Base-by-base conservation (phyloP, 352 stramenopile species). In the Globisporangium heterothallicum region DNA sequence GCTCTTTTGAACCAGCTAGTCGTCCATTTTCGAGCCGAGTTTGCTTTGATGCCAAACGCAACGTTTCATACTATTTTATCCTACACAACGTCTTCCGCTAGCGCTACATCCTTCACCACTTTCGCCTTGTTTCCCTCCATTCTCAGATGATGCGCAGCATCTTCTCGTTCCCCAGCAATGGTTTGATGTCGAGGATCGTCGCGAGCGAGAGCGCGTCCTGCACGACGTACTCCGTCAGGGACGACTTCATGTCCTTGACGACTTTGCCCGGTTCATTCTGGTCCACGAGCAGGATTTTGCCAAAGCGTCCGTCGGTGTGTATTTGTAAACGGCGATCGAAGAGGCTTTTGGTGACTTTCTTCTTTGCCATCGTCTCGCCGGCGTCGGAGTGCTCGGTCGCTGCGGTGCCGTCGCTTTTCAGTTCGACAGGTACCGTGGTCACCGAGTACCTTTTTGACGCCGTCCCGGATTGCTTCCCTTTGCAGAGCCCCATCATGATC, bases 151-250 rank as follows among this genome's bases (percentile, higher is more conserved):
- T 42, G 1, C 35, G 44, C 19, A 63, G 52, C n/a, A 54, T 51
- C 24, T 49, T 54, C 2, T 59, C 47, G 27, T 59, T 63, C 4
- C 47, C 40, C 6, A 74, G 49, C 7, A 74, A 24, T 14, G 49
- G 55, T 25, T 68, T 64, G 56, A 70, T 68, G 19, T 74, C 65
- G 29, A 63, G 45, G 45, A 68, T 63, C 12, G 35, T 59, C 9
- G 61, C 49, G 32, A 44, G 54, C 12, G 58, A 46, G 8, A 74
- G 49, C 6, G 54, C 58, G 22, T 74, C 59, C 5, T 51, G 43
- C 6, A 65, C 57, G 4, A 61, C 54, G 24, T 59, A 72, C 43
- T 75, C 66, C 12, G 40, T 56, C 22, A 54, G 9, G 1, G 27
- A 24, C 0, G 48, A 51, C 0, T 44, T 53, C 10, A 44, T 14